Conservation (phyloP, 768 basidiomycete species). For the Boletus sp. region DNA sequence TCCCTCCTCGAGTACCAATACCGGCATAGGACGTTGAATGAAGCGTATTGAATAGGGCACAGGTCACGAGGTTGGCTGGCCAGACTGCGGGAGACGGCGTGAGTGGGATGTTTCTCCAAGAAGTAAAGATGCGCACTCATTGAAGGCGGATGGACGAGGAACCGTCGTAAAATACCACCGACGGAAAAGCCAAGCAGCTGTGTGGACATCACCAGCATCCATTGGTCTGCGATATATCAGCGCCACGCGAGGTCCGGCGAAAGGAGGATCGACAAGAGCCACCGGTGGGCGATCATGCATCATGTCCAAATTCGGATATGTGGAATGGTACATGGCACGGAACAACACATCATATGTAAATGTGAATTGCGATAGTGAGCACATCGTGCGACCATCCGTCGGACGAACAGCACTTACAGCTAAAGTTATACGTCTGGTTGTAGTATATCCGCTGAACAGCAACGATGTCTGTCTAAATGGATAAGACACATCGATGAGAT, state of each 20-base stretch:
- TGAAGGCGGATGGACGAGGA: slow-evolving; percentile 61
- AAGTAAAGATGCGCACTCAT: slow-evolving; percentile 45
- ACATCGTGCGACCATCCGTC: neutral
- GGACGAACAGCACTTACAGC: slow-evolving; percentile 31
- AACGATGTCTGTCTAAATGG: slow-evolving; percentile 56
- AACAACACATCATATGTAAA: neutral
- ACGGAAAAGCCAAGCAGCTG: slow-evolving; percentile 65
- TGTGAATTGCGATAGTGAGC: neutral
- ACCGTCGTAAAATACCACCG: slow-evolving; percentile 56
- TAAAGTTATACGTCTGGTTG: slow-evolving; percentile 51
- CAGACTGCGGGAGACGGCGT: slow-evolving; percentile 53
- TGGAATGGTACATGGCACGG: too few relatives aligned
- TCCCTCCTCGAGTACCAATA: slow-evolving; percentile 41
- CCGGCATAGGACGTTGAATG: slow-evolving; percentile 53
- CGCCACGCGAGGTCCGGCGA: neutral
- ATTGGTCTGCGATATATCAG: slow-evolving; percentile 39
- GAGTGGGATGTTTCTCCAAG: neutral
- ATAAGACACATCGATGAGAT: neutral
- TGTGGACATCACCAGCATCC: slow-evolving; percentile 67
- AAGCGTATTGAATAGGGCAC: slow-evolving; percentile 71
- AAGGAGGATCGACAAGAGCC: neutral
- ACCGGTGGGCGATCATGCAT: neutral
- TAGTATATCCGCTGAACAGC: slow-evolving; percentile 74
- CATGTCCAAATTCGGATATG: neutral
- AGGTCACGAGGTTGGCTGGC: slow-evolving; percentile 68